These are phyloP conservation scores for Tilletiaria anomala DNA, from an alignment of 1,284 basidiomycete species.

Conservation along the genomic window DNA sequence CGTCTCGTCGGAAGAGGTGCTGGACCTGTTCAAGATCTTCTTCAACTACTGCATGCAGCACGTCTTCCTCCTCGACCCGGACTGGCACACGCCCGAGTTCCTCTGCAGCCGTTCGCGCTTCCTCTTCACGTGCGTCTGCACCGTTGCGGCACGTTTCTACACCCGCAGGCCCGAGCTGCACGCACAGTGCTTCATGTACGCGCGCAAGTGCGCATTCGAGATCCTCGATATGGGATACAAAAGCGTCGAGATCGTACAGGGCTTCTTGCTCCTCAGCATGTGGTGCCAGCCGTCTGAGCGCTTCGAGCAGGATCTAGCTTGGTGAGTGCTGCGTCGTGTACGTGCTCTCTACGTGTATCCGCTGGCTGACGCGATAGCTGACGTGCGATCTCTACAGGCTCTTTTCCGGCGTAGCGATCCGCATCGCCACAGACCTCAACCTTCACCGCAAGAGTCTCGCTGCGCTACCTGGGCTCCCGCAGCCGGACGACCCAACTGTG, in stretches of 20 bases:
- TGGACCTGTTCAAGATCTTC: slow-evolving; percentile 80
- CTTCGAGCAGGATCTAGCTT: slow-evolving; percentile 92
- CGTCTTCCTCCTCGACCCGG: slow-evolving; percentile 29
- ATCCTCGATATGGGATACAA: slow-evolving; percentile 60
- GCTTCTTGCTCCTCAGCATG: slow-evolving; percentile 39
- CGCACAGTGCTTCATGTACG: slow-evolving; percentile 60
- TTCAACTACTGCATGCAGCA: slow-evolving; percentile 44
- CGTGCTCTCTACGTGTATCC: slow-evolving; percentile 67
- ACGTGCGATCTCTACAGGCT: slow-evolving; percentile 8
- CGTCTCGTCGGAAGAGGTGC: slow-evolving; percentile 63
- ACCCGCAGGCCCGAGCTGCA: slow-evolving; percentile 68
- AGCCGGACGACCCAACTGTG: slow-evolving; percentile 31
- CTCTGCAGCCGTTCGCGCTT: slow-evolving; percentile 36
- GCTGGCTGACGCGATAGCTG: slow-evolving; percentile 11
- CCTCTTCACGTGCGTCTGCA: slow-evolving; percentile 53
- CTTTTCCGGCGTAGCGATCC: slow-evolving; percentile 44
- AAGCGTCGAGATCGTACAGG: slow-evolving; percentile 57
- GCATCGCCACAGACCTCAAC: slow-evolving; percentile 92
- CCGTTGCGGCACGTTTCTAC: slow-evolving; percentile 84
- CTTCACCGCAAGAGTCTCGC: slow-evolving; percentile 69
- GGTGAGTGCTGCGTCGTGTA: no score
- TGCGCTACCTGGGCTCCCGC: slow-evolving; percentile 42
- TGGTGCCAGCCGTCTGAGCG: slow-evolving; percentile 41
- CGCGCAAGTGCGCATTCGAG: slow-evolving; percentile 73
- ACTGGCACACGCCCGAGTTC: slow-evolving; percentile 37